Evolutionary conservation across 345 rosid species (phyloP).

Genomic region (Geranium rotundifolium): DNA sequence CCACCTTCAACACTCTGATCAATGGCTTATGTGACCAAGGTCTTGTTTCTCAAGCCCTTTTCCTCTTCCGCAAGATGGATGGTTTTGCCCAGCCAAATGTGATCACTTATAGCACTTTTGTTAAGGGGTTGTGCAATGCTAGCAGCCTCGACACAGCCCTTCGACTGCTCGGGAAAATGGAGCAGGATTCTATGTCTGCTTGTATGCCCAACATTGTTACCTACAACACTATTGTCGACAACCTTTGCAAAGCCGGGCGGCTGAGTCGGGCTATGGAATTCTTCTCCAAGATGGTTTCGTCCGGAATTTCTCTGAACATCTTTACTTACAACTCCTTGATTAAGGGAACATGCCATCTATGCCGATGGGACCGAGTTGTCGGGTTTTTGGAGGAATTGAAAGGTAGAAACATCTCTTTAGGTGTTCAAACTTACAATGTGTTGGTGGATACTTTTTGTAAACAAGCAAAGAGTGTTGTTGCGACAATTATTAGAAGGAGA

Average conservation of each 20-base stretch:
- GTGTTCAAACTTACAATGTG: too few relatives aligned
- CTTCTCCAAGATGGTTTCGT: too few relatives aligned
- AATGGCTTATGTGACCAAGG: conserved; percentile 1
- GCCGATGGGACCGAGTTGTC: too few relatives aligned
- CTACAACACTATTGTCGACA: background rate
- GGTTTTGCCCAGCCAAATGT: background rate
- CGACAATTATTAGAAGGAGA: background rate
- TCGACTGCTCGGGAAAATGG: conserved; percentile 3
- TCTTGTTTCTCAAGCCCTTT: background rate
- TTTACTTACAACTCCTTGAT: too few relatives aligned
- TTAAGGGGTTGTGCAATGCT: conserved; percentile 7
- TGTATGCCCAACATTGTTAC: background rate
- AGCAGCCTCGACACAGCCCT: background rate
- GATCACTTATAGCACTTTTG: conserved; percentile 1
- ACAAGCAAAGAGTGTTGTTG: background rate
- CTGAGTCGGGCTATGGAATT: background rate
- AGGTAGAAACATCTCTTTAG: background rate
- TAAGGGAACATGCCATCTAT: too few relatives aligned
- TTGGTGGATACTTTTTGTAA: too few relatives aligned
- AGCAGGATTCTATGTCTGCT: background rate
- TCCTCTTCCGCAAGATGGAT: conserved; percentile 2
- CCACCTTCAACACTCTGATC: background rate
- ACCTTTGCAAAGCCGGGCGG: background rate
- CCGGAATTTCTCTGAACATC: too few relatives aligned
- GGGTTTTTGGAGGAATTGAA: too few relatives aligned